Conservation (phyloP, 345 rosid species). For the Eucalyptus shirleyi region DNA sequence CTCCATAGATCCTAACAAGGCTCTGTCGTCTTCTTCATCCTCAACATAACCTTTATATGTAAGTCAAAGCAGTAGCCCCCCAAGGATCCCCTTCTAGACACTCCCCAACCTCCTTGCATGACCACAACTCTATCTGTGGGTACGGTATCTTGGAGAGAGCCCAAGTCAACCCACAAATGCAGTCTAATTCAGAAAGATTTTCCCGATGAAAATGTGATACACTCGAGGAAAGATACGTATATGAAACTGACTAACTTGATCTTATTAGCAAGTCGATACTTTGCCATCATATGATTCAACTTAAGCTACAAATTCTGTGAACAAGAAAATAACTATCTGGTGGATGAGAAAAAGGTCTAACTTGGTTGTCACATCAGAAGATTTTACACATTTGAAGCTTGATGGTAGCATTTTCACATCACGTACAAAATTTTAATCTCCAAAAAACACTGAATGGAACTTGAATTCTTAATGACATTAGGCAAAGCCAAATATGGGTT, state of each 20-base stretch:
- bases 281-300: neutral
- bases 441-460: neutral
- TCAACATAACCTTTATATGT: slow-evolving; percentile 50
- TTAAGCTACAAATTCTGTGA: neutral
- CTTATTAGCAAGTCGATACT: neutral
- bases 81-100: slow-evolving; percentile 50
- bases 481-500: neutral
- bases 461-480: neutral
- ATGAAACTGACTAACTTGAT: neutral
- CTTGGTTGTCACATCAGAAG: no score
- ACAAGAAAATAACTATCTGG: no score
- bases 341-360: no score
- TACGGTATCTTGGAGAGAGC: slow-evolving; percentile 79
- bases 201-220: neutral
- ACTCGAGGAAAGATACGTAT: neutral
- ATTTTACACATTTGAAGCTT: neutral
- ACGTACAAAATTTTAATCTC: neutral
- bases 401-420: neutral
- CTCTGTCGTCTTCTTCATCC: no score
- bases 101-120: slow-evolving; percentile 73
- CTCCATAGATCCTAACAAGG: no score
- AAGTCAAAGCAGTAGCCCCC: slow-evolving; percentile 80
- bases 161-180: slow-evolving; percentile 53
- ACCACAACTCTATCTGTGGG: slow-evolving; percentile 72
- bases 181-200: neutral